Evolutionary conservation across 495 filamentous ascomycete genomes (phyloP).

Genomic region (Tuber melanosporum): DNA sequence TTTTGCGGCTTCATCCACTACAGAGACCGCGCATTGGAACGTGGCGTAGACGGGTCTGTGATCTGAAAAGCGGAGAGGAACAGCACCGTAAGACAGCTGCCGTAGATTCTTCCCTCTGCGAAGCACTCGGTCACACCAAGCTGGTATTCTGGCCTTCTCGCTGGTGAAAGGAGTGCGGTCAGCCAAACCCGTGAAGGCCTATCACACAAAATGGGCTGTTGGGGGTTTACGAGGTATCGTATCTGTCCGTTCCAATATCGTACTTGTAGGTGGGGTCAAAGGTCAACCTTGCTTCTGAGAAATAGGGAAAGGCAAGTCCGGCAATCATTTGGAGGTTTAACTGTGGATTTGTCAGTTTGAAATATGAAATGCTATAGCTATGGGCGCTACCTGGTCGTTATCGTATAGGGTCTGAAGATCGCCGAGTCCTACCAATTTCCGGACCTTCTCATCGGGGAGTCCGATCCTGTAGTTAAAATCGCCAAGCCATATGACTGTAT

Average conservation of each 20-base stretch:
- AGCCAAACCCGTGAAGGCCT: neutral
- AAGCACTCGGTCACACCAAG: constrained; percentile 92
- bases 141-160: constrained; percentile 89
- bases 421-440: constrained; percentile 59
- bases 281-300: constrained; percentile 74
- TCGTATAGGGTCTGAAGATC: constrained; percentile 77
- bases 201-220: neutral
- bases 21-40: constrained; percentile 74
- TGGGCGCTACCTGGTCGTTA: constrained; percentile 73
- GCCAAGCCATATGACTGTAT: constrained; percentile 92
- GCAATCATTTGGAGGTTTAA: constrained; percentile 94
- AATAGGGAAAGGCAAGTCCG: constrained; percentile 80
- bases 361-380: neutral
- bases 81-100: constrained; percentile 72
- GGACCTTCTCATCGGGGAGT: constrained; percentile 68
- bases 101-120: constrained; percentile 75
- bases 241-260: constrained; percentile 75
- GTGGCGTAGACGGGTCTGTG: constrained; percentile 86
- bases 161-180: constrained; percentile 44
- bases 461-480: constrained; percentile 99
- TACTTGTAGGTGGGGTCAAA: constrained; percentile 96
- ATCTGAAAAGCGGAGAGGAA: constrained; percentile 78
- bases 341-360: constrained; percentile 45
- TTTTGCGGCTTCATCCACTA: constrained; percentile 66
- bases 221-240: constrained; percentile 75